Percentiles rank a stretch among this genome's conserved stretches.
Evolutionary conservation across 306 rosid species (phyloP).

Genomic region (Rosa lucieae): DNA sequence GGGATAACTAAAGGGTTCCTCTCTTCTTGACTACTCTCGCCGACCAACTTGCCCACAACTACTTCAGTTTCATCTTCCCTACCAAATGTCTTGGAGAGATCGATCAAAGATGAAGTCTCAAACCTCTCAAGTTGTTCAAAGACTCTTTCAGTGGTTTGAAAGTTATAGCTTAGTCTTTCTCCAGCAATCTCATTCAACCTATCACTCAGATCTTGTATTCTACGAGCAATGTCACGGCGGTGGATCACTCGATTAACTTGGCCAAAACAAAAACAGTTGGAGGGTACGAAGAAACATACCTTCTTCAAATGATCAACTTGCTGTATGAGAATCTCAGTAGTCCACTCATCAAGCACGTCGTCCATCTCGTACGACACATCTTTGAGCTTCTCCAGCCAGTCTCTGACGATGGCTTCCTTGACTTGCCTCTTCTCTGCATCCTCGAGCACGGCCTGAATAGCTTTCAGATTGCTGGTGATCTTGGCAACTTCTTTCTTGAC

Average conservation of each 20-base stretch:
- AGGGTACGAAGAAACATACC: slow-evolving; percentile 9
- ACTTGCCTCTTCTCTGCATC: slow-evolving; percentile 11
- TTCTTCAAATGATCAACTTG: neutral
- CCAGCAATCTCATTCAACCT: neutral
- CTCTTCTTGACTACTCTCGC: neutral
- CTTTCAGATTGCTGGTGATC: neutral
- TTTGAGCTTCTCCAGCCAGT: slow-evolving; percentile 10
- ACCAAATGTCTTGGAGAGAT: neutral
- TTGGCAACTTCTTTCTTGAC: slow-evolving; percentile 9
- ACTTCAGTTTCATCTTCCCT: neutral
- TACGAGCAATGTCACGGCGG: slow-evolving; percentile 6
- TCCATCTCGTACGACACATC: slow-evolving; percentile 18
- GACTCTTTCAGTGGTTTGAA: neutral
- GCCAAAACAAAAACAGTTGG: neutral
- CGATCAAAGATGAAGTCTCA: slow-evolving; percentile 9
- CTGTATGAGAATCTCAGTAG: neutral
- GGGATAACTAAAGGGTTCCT: neutral
- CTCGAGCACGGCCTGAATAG: neutral
- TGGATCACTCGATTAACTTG: neutral
- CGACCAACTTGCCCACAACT: neutral
- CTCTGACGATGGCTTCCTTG: neutral
- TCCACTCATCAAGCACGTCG: slow-evolving; percentile 17
- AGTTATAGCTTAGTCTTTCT: neutral
- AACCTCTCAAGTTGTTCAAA: neutral
- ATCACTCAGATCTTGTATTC: neutral